Conservation (phyloP, 192 early-diverging fungal species). For the Coemansia sp. region DNA sequence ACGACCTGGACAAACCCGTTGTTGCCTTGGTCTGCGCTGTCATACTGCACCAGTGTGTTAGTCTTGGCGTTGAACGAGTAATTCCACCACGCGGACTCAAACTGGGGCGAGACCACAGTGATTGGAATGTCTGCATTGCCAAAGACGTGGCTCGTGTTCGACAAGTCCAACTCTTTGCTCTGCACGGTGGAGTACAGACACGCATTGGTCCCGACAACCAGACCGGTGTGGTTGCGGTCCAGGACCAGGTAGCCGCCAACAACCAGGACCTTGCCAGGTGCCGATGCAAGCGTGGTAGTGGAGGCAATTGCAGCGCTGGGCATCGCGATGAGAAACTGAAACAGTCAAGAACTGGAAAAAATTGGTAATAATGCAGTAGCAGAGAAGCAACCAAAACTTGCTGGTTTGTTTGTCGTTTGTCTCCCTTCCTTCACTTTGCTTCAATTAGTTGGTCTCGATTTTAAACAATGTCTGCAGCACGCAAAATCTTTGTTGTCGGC, state of each 20-base stretch:
- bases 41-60: constrained; percentile 19
- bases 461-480: constrained; percentile 25
- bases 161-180: constrained; percentile 9
- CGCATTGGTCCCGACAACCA: constrained; percentile 82
- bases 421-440: no score
- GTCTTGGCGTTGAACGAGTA: constrained; percentile 52
- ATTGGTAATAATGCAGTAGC: neutral
- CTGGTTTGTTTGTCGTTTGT: no score
- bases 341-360: neutral
- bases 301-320: neutral
- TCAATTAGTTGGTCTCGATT: no score
- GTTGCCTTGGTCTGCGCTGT: constrained; percentile 23
- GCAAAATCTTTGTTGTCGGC: constrained; percentile 60
- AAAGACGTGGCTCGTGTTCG: neutral
- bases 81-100: constrained; percentile 77
- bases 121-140: constrained; percentile 30
- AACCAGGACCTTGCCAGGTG: constrained; percentile 94
- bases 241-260: constrained; percentile 94
- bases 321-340: constrained; percentile 5
- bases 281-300: constrained; percentile 65
- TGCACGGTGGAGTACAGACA: constrained; percentile 78
- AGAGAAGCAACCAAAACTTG: neutral
- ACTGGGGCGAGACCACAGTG: constrained; percentile 78
- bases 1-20: constrained; percentile 48
- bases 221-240: constrained; percentile 71